Percentiles rank a stretch among this genome's conserved stretches.
phyloP scores from a whole-genome alignment of 2,329 filamentous ascomycete genomes.

The Botrytis elliptica region DNA sequence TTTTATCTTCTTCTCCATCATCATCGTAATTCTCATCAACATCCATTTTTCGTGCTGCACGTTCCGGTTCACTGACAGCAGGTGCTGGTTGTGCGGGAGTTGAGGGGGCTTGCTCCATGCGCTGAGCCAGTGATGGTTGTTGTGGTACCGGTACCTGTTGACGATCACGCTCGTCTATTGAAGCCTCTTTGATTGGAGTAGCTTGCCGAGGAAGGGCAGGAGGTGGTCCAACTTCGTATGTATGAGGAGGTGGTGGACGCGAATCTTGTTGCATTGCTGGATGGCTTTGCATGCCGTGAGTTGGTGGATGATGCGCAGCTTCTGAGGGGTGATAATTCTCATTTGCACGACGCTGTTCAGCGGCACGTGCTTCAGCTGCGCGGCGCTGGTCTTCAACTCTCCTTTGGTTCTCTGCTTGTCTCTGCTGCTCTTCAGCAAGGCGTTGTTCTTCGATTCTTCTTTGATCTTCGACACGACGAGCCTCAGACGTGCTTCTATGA shows the following conservation, averaged over 20 bases:
- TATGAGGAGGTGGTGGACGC: conserved; percentile 50
- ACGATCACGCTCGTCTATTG: conserved; percentile 52
- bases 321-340: conserved; percentile 90
- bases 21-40: conserved; percentile 98
- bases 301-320: conserved; percentile 79
- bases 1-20: conserved; percentile 82
- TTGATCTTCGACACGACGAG: conserved; percentile 59
- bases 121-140: conserved; percentile 40
- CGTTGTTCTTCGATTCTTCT: conserved; percentile 64
- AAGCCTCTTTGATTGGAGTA: conserved; percentile 49
- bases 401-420: conserved; percentile 43
- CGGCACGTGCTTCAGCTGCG: conserved; percentile 55
- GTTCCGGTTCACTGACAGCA: conserved; percentile 67
- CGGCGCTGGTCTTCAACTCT: conserved; percentile 57
- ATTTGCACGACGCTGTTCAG: conserved; percentile 66
- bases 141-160: conserved; percentile 41
- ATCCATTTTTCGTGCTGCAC: conserved; percentile 89
- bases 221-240: conserved; percentile 47
- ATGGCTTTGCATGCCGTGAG: conserved; percentile 54
- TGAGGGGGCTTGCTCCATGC: conserved; percentile 40
- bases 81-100: conserved; percentile 46
- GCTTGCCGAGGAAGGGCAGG: conserved; percentile 38
- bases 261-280: conserved; percentile 62
- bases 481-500: conserved; percentile 76
- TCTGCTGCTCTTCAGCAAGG: conserved; percentile 30